A percentile compares a stretch with the other conserved stretches of the same genome.
phyloP scores from a whole-genome alignment of 495 filamentous ascomycete genomes.

The Clohesyomyces aquaticus region DNA sequence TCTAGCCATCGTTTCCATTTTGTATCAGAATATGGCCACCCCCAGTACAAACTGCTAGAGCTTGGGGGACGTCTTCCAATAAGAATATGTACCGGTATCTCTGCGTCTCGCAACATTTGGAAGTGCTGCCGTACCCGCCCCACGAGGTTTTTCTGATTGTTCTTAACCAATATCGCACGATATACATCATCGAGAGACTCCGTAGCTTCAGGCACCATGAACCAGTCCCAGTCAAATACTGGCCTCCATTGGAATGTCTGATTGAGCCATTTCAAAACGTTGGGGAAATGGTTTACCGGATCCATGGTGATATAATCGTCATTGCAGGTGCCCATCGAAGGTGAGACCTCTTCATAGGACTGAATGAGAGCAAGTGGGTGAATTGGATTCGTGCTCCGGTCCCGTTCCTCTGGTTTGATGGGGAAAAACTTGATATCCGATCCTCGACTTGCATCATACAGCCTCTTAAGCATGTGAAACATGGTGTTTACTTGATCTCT shows the following conservation, averaged over 20 bases:
- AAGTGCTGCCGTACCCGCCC: slow-evolving; percentile 6
- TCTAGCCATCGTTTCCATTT: slow-evolving; percentile 14
- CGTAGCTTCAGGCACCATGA: slow-evolving; percentile 15
- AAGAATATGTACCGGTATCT: slow-evolving; percentile 26
- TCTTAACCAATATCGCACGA: no score
- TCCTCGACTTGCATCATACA: not conserved
- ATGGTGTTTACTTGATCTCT: not conserved
- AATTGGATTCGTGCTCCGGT: slow-evolving; percentile 8
- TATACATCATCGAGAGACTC: no score
- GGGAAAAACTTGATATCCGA: not conserved
- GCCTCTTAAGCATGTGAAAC: slow-evolving; percentile 9
- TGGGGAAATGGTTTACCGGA: no score
- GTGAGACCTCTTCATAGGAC: not conserved
- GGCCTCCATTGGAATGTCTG: slow-evolving; percentile 30
- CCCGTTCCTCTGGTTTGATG: slow-evolving; percentile 8
- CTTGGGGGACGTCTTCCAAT: slow-evolving; percentile 15
- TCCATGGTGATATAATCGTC: no score
- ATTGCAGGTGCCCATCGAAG: not conserved
- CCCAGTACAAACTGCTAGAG: slow-evolving; percentile 26
- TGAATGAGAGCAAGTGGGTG: slow-evolving; percentile 20
- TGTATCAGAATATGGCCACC: slow-evolving; percentile 13
- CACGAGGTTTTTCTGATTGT: no score
- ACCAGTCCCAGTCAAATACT: slow-evolving; percentile 34
- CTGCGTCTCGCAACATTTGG: slow-evolving; percentile 1
- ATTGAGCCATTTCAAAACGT: slow-evolving; percentile 15